Evolutionary conservation across 176 grass and related monocot species (phyloP).

Genomic region (Canna indica): DNA sequence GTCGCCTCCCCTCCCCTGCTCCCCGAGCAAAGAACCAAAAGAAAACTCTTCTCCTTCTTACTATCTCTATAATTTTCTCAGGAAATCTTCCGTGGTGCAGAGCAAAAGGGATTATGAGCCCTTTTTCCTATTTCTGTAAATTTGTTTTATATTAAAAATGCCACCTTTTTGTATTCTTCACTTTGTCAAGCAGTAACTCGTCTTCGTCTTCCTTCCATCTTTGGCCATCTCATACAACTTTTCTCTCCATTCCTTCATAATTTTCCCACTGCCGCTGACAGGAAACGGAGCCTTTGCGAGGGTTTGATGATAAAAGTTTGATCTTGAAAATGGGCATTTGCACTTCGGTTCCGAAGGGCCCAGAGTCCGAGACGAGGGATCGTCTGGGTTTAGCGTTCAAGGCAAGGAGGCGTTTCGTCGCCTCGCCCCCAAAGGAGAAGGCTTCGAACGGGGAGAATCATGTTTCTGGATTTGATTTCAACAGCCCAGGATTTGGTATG

Average conservation of each 20-base stretch:
- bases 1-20: too few species aligned
- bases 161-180: constrained; percentile 24
- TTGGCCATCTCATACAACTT: background rate
- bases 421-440: constrained; percentile 53
- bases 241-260: background rate
- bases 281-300: background rate
- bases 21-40: background rate
- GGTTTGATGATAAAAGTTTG: background rate
- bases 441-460: constrained; percentile 17
- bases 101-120: background rate
- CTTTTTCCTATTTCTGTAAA: background rate
- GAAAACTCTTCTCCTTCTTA: background rate
- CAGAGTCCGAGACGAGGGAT: constrained; percentile 13
- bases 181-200: constrained; percentile 10
- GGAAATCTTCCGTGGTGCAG: background rate
- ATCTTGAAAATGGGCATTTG: constrained; percentile 64
- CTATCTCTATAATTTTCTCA: constrained; percentile 7
- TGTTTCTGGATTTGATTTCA: constrained; percentile 17
- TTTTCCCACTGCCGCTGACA: background rate
- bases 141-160: constrained; percentile 9
- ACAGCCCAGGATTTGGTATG: constrained; percentile 51
- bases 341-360: constrained; percentile 54
- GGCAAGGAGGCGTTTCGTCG: constrained; percentile 40
- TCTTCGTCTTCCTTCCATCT: constrained; percentile 2
- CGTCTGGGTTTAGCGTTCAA: constrained; percentile 26